Evolutionary conservation across 352 stramenopile genomes (phyloP), one percentile per base, ranked within the genome.

Genomic region (Globisporangium cylindrosporum): DNA sequence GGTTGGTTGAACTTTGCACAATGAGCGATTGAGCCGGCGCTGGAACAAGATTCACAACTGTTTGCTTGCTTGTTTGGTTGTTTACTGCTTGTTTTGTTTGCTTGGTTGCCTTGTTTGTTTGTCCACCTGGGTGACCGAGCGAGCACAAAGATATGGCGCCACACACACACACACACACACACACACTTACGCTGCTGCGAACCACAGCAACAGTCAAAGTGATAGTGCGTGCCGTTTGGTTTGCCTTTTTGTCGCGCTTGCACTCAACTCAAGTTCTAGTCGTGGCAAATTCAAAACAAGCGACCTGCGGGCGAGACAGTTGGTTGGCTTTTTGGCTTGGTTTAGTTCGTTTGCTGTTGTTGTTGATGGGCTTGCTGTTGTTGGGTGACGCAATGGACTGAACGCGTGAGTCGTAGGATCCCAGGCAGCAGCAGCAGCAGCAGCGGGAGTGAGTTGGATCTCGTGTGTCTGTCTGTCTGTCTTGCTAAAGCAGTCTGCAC

Each of bases 61-160:
- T 20, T 41, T 15, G 29, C 3, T 59, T 22, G 27, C 27, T 24
- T 60, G 55, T 32, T 43, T 43, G 54, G 14, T 24, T 60, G 55
- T n/a, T 43, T 43, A 15, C 24, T 22, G 38, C 8, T 63, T 27
- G n/a, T 24, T n/a, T 55, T 57, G 51, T 25, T 57, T 32, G 51
- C 51, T 53, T 49, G 32, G 7, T 64, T 49, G 22, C n/a, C 20
- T 64, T 56, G 38, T 29, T 64, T 15, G 8, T 12, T 64, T 15
- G 8, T 14, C 24, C 41, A 56, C 18, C 59, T 27, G 18, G 5
- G 41, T 8, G 18, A n/a, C 27, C 18, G 18, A 3, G 41, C 24
- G 18, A n/a, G 43, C 10, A 24, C 60, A 66, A 66, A 66, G 60
- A 66, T 66, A 49, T 41, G 25, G 27, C 27, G 18, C 43, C 24